phyloP scores from a whole-genome alignment of 2,329 filamentous ascomycete genomes.

The Chrysoporthe cubensis region DNA sequence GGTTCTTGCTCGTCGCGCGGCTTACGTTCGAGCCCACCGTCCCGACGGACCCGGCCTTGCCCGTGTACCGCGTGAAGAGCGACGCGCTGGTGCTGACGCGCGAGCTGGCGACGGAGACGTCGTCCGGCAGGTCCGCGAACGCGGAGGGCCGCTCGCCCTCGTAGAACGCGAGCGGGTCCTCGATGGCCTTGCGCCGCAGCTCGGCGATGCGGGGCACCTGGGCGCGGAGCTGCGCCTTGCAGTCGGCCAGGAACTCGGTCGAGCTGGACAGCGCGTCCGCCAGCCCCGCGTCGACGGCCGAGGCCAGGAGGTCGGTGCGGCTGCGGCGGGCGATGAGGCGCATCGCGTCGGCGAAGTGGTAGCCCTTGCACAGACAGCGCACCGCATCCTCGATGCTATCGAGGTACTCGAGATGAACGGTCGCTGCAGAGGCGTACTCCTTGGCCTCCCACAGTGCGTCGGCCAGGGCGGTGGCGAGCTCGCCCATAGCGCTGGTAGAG shows the following conservation, averaged over 20 bases:
- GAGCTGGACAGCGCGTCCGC: conserved; percentile 79
- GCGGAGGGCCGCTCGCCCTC: conserved; percentile 66
- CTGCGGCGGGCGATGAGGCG: conserved; percentile 69
- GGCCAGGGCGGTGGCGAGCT: conserved; percentile 74
- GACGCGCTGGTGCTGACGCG: conserved; percentile 81
- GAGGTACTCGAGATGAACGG: conserved; percentile 82
- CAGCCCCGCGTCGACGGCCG: conserved; percentile 77
- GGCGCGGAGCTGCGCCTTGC: conserved; percentile 79
- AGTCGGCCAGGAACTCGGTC: conserved; percentile 92
- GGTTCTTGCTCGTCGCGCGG: conserved; percentile 84
- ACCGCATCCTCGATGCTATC: conserved; percentile 71
- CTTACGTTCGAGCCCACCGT: conserved; percentile 75
- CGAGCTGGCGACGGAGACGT: conserved; percentile 84
- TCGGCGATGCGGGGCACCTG: conserved; percentile 87
- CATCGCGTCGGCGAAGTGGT: conserved; percentile 86
- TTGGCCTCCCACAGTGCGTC: conserved; percentile 82
- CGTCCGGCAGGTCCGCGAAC: conserved; percentile 69
- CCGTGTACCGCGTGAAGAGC: conserved; percentile 91
- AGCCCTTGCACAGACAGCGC: conserved; percentile 82
- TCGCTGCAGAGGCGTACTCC: conserved; percentile 79
- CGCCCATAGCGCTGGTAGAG: conserved; percentile 60
- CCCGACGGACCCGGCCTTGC: conserved; percentile 64
- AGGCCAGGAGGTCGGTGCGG: conserved; percentile 64
- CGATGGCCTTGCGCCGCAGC: conserved; percentile 76
- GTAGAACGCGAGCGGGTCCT: conserved; percentile 88